phyloP scores from a whole-genome alignment of 176 grass and related monocot genomes.

The Oryza officinalis region DNA sequence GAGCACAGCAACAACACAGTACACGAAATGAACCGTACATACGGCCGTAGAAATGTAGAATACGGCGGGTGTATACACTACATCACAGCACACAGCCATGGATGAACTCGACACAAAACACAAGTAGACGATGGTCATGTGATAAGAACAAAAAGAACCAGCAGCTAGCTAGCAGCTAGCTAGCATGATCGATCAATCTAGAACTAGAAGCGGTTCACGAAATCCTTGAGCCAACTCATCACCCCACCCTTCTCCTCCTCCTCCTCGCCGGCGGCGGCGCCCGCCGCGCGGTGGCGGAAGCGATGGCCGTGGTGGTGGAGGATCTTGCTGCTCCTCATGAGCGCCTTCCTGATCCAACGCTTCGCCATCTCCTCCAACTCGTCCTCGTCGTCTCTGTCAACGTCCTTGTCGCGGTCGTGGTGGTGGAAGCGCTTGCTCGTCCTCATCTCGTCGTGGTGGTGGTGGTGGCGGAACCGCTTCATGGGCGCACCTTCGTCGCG shows the following conservation, averaged over 20 bases:
- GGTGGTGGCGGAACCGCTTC: not conserved
- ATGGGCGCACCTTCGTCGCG: too few relatives aligned
- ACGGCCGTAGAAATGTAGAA: too few relatives aligned
- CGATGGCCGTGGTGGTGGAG: not conserved
- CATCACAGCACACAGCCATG: too few relatives aligned
- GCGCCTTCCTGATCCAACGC: constrained; percentile 33
- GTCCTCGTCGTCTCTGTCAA: not conserved
- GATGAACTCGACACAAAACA: too few relatives aligned
- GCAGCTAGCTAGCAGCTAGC: too few relatives aligned
- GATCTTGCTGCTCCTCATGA: not conserved
- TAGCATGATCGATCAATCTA: not conserved
- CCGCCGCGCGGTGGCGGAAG: not conserved
- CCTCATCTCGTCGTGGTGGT: not conserved
- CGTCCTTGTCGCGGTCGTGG: too few relatives aligned
- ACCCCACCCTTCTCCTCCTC: not conserved
- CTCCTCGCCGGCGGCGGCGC: not conserved
- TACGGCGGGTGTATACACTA: too few relatives aligned
- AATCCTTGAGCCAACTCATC: constrained; percentile 21
- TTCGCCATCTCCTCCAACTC: constrained; percentile 29
- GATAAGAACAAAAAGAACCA: not conserved
- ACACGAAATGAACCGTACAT: too few relatives aligned
- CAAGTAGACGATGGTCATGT: too few relatives aligned
- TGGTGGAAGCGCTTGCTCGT: constrained; percentile 14
- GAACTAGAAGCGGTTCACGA: constrained; percentile 35
- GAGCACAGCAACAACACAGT: too few relatives aligned